phyloP scores from a whole-genome alignment of 192 early-diverging fungal genomes.

The Kickxella alabastrina region DNA sequence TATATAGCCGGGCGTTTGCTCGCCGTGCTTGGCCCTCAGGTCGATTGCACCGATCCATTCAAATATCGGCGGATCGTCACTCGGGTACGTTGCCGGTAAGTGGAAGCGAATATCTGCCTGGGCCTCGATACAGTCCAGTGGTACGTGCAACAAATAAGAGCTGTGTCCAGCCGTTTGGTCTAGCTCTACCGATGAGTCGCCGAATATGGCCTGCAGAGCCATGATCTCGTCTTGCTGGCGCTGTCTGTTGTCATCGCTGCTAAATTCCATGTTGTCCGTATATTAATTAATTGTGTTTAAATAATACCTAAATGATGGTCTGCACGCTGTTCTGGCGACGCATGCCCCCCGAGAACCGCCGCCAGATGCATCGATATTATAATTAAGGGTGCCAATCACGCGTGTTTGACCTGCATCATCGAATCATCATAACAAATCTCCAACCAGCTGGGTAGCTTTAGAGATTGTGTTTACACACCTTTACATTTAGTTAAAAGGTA shows the following conservation, averaged over 20 bases:
- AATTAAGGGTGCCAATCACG: too few species aligned
- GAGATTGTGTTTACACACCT: too few species aligned
- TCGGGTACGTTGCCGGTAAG: slow-evolving; percentile 45
- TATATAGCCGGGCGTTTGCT: slow-evolving; percentile 13
- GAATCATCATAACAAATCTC: too few species aligned
- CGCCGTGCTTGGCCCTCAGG: not conserved
- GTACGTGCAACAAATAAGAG: slow-evolving; percentile 31
- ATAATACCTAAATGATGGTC: too few species aligned
- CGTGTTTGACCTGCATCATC: too few species aligned
- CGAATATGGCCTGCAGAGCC: slow-evolving; percentile 49
- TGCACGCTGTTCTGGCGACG: too few species aligned
- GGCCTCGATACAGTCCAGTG: slow-evolving; percentile 22
- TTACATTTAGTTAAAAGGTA: too few species aligned
- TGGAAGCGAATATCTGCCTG: slow-evolving; percentile 33
- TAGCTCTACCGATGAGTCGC: slow-evolving; percentile 26
- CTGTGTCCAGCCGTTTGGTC: not conserved
- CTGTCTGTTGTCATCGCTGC: slow-evolving; percentile 29
- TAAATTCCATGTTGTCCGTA: too few species aligned
- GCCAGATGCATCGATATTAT: too few species aligned
- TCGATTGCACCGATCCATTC: slow-evolving; percentile 43
- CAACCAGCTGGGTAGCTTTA: too few species aligned
- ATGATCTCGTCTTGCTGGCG: slow-evolving; percentile 50
- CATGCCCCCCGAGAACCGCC: too few species aligned
- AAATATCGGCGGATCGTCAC: slow-evolving; percentile 31
- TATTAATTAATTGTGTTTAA: too few species aligned